Conservation (phyloP, 2,329 filamentous ascomycete species). For the Microascus cirrosus region DNA sequence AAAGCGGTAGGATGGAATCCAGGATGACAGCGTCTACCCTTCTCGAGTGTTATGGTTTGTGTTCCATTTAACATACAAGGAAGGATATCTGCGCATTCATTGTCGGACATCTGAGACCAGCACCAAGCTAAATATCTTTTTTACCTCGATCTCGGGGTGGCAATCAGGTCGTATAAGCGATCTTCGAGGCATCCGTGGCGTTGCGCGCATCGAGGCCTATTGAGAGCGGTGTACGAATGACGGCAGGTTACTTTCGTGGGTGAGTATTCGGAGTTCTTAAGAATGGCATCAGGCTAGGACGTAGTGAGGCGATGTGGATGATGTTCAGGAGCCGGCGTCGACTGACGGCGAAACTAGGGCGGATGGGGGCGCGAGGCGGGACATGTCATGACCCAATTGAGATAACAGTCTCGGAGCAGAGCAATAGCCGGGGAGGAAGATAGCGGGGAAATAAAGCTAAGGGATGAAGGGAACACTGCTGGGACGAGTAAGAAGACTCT, state of each 20-base stretch:
- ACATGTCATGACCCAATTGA: background rate
- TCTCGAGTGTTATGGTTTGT: background rate
- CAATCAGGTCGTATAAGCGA: background rate
- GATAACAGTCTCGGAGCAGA: background rate
- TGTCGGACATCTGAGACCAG: background rate
- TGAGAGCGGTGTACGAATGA: too few species aligned
- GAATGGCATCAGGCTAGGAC: background rate
- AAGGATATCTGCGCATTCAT: conserved; percentile 50
- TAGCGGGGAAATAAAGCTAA: background rate
- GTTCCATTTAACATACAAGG: conserved; percentile 31
- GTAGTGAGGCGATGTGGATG: background rate
- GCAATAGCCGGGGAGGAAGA: background rate
- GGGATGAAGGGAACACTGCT: background rate
- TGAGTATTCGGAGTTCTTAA: too few species aligned
- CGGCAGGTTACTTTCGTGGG: too few species aligned
- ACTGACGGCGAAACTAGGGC: background rate
- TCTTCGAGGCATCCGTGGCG: background rate
- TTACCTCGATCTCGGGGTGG: background rate
- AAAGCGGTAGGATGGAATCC: background rate
- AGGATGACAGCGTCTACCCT: background rate
- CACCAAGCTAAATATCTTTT: background rate
- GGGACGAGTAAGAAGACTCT: background rate
- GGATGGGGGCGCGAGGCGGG: background rate
- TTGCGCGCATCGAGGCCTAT: background rate
- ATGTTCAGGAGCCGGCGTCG: background rate